phyloP scores from a whole-genome alignment of 768 basidiomycete species.

The Phlebiopsis flavidoalba region DNA sequence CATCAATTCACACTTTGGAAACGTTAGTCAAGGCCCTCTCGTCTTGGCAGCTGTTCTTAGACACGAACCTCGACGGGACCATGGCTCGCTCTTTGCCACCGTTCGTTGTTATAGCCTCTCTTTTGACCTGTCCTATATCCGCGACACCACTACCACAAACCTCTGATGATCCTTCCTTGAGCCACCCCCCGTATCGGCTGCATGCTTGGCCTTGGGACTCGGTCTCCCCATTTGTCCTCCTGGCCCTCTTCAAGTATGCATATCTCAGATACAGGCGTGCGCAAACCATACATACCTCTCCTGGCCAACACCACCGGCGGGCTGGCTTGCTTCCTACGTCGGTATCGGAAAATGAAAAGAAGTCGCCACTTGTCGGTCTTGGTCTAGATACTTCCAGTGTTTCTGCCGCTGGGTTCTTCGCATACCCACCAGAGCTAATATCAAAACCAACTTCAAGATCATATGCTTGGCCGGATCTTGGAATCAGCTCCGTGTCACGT shows the following conservation, averaged over 20 bases:
- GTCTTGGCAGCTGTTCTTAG: no score
- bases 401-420: not conserved
- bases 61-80: no score
- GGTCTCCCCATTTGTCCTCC: slow-evolving; percentile 16
- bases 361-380: slow-evolving; percentile 4
- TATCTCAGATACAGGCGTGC: slow-evolving; percentile 19
- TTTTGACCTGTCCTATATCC: not conserved
- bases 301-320: no score
- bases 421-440: not conserved
- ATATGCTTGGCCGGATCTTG: not conserved
- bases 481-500: not conserved
- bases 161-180: not conserved
- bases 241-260: slow-evolving; percentile 15
- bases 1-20: no score
- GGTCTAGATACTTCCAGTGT: not conserved
- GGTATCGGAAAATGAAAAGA: not conserved
- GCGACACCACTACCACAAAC: not conserved
- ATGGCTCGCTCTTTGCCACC: not conserved
- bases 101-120: not conserved
- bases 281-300: slow-evolving; percentile 15
- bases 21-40: no score
- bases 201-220: slow-evolving; percentile 9
- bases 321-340: not conserved
- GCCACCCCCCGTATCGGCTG: slow-evolving; percentile 6
- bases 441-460: not conserved